Conservation (phyloP, 2,329 filamentous ascomycete species). For the Pseudocercospora eumusae region DNA sequence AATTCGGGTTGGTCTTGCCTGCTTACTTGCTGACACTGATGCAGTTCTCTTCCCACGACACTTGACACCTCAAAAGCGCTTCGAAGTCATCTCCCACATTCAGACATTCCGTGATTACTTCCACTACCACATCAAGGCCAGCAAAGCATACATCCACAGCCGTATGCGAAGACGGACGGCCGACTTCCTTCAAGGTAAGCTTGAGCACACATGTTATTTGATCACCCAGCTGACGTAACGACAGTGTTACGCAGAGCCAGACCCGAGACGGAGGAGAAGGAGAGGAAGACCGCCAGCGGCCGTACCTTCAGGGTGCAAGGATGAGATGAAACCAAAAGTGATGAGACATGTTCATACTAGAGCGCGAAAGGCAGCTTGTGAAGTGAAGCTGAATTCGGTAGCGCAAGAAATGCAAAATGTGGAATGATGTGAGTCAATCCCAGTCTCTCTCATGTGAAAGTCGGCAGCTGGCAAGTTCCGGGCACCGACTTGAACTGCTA, state of each 20-base stretch:
- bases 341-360: neutral
- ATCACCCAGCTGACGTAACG: slow-evolving; percentile 13
- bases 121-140: slow-evolving; percentile 99
- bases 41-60: slow-evolving; percentile 93
- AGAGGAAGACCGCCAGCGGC: slow-evolving; percentile 96
- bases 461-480: neutral
- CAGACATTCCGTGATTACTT: slow-evolving; percentile 99
- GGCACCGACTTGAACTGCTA: neutral
- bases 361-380: neutral
- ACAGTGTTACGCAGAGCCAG: slow-evolving; percentile 91
- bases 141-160: slow-evolving; percentile 98
- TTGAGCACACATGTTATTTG: neutral
- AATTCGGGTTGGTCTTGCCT: too few relatives aligned
- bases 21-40: slow-evolving; percentile 15
- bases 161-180: slow-evolving; percentile 97
- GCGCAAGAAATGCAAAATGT: neutral
- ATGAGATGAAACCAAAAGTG: slow-evolving; percentile 17
- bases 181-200: slow-evolving; percentile 91
- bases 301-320: slow-evolving; percentile 77
- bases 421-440: neutral
- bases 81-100: slow-evolving; percentile 96
- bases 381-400: neutral
- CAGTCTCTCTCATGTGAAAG: slow-evolving; percentile 1
- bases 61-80: slow-evolving; percentile 83
- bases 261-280: slow-evolving; percentile 94